These are phyloP conservation scores for Blastocystis sp. DNA, from an alignment of 352 stramenopile genomes.

Conservation along the genomic window DNA sequence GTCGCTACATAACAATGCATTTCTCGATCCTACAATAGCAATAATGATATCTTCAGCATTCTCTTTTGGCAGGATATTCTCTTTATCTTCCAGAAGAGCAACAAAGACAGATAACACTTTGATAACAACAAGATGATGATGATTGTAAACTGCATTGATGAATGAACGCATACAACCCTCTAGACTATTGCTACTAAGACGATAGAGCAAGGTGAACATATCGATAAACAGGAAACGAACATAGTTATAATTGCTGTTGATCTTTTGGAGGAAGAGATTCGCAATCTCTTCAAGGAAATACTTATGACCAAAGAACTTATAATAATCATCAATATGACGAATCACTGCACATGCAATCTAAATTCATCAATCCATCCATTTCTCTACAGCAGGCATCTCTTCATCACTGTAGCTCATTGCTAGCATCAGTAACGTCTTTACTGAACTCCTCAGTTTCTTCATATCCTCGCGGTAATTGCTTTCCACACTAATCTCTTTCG, in stretches of 20 bases:
- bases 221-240: conserved; percentile 43
- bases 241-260: conserved; percentile 11
- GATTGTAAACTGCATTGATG: conserved; percentile 44
- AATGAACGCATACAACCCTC: background rate
- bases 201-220: conserved; percentile 34
- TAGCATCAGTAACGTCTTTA: background rate
- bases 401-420: conserved; percentile 22
- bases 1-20: background rate
- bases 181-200: background rate
- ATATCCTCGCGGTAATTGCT: conserved; percentile 46
- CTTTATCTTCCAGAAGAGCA: conserved; percentile 13
- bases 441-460: background rate
- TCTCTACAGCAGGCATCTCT: conserved; percentile 13
- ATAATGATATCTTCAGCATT: conserved; percentile 29
- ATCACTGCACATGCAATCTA: conserved; percentile 48
- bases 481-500: conserved; percentile 10
- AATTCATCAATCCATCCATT: background rate
- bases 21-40: background rate
- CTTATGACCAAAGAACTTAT: conserved; percentile 45
- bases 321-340: conserved; percentile 34
- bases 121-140: conserved; percentile 16
- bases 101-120: conserved; percentile 52
- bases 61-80: conserved; percentile 39
- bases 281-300: conserved; percentile 9
- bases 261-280: background rate